Base-by-base conservation (phyloP, 2,329 filamentous ascomycete genomes). In the Ceratocystis ficicola region DNA sequence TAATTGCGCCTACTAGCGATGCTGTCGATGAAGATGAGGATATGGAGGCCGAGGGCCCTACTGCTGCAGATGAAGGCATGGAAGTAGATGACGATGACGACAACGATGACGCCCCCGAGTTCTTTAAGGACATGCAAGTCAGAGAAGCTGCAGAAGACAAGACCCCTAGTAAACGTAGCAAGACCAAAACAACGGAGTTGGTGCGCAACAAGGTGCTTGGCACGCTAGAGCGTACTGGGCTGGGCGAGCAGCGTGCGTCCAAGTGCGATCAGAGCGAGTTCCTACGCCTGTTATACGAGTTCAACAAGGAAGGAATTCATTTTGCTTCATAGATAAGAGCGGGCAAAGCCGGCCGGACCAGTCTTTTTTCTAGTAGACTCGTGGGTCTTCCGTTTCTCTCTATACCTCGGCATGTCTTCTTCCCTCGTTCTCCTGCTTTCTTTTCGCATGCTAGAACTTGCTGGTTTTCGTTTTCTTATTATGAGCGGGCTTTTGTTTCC, bases 251-350 rank as follows among this genome's bases (percentile, higher is more conserved):
- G 77, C 81, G 93, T 69, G 84, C 92, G 10, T 83, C 90, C 68
- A 86, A 94, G 79, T 95, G 91, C 72, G 91, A 96, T 72, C 90
- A 97, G 77, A 92, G 88, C 64, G 92, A 96, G 72, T 97, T 96
- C 73, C 76, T 99, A 73, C 86, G 86, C 70, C 75, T 96, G 69
- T 76, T 96, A 48, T 81, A 80, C 70, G 87, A 88, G 1, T 96
- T 96, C 75, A 96, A 96, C 74, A 84, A 90, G 70, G 90, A 95
- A 74, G 90, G 90, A 32, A 93, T 97, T 68, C 93, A 96, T 77
- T 97, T 97, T 74, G 74, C 64, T 81, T 80, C 66, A 48, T 67
- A 65, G 52, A 36, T 1, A 15, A 12, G 8, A 25, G 25, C 17
- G 25, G 3, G 25, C 4, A 57, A 12, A 15, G 52, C 7, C 7